phyloP scores from a whole-genome alignment of 768 basidiomycete species.

The Auricularia sp. region DNA sequence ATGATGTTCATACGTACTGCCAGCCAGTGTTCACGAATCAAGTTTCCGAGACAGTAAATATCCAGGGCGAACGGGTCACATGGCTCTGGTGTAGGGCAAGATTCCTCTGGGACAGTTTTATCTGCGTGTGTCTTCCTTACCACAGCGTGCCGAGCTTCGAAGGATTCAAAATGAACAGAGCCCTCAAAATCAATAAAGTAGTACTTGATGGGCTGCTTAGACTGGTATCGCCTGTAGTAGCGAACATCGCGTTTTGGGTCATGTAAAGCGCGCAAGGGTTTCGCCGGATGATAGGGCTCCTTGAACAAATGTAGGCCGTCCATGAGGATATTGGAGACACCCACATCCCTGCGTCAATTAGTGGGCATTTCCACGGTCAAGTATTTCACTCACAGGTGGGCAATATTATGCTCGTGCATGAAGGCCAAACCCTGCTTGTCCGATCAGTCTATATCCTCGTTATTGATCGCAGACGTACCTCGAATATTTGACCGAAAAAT shows the following conservation, averaged over 20 bases:
- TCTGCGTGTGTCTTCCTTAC: not conserved
- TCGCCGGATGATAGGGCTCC: conserved; percentile 10
- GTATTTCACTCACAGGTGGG: conserved; percentile 5
- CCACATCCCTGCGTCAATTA: conserved; percentile 16
- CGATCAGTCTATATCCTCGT: too few species aligned
- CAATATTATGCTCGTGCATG: conserved; percentile 28
- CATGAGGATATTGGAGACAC: conserved; percentile 12
- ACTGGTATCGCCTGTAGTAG: conserved; percentile 13
- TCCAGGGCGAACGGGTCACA: conserved; percentile 8
- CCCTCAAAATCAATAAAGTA: conserved; percentile 19
- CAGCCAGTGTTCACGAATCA: conserved; percentile 3
- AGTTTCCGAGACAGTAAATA: conserved; percentile 7
- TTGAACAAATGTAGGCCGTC: conserved; percentile 13
- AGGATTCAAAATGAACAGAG: conserved; percentile 7
- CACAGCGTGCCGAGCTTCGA: not conserved
- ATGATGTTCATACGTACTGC: not conserved
- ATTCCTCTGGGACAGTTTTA: conserved; percentile 14
- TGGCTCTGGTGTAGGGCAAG: not conserved
- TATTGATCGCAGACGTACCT: too few species aligned
- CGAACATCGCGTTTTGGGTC: not conserved
- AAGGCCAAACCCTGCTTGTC: conserved; percentile 24
- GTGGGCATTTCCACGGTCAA: too few species aligned
- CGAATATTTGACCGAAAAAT: conserved; percentile 25
- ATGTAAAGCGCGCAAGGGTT: not conserved
- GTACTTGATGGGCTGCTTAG: conserved; percentile 17